These are phyloP conservation scores for Lentinula sp. DNA, from an alignment of 768 basidiomycete genomes.

Conservation along the genomic window DNA sequence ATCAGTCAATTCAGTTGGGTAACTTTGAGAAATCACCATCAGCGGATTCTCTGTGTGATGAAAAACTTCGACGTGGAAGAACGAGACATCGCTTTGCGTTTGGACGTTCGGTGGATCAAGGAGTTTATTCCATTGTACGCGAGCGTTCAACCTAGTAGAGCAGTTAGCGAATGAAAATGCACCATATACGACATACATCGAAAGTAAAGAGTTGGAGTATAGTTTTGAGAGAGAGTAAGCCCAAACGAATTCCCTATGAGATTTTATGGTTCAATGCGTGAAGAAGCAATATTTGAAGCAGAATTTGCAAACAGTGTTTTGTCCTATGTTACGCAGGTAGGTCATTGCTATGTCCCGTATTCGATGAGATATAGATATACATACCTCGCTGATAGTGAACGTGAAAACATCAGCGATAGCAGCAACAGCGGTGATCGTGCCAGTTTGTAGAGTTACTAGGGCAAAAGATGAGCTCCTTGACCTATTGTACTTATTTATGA, in stretches of 20 bases:
- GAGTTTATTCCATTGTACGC: conserved; percentile 3
- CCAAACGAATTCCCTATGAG: conserved; percentile 1
- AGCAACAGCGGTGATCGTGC: conserved; percentile 1
- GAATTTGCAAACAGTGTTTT: not conserved
- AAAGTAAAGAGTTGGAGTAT: conserved; percentile 5
- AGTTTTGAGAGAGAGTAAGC: conserved; percentile 4
- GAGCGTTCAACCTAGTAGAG: conserved; percentile 4
- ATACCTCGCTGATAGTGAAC: not conserved
- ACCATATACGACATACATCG: not conserved
- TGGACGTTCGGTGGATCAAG: not conserved
- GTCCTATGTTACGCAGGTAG: not conserved
- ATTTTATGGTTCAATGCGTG: not conserved
- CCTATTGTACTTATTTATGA: not conserved
- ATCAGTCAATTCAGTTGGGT: not conserved
- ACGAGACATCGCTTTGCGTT: not conserved
- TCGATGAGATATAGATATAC: not conserved
- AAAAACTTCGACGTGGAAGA: not conserved
- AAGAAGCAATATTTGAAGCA: not conserved
- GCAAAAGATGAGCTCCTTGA: not conserved
- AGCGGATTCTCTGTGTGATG: not conserved
- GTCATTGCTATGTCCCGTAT: not conserved
- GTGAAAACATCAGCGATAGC: conserved; percentile 2
- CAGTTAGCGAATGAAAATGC: not conserved
- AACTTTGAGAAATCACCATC: not conserved
- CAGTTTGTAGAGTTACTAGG: conserved; percentile 7